phyloP scores from a whole-genome alignment of 306 rosid species.

The Neltuma alba region DNA sequence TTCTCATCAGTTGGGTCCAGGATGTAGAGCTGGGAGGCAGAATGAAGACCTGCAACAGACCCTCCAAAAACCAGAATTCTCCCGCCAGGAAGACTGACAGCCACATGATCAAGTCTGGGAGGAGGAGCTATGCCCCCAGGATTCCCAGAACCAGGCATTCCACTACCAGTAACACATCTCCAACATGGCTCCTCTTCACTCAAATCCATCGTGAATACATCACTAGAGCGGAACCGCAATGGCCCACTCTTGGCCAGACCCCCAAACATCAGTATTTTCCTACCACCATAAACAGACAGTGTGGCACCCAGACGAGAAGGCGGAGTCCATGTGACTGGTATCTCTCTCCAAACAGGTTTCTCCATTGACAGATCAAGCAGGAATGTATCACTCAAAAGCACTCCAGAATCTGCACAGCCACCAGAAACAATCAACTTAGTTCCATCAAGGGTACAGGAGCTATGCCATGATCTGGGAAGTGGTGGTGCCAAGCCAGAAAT shows the following conservation, averaged over 20 bases:
- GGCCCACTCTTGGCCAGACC: constrained; percentile 99
- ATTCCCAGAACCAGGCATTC: constrained; percentile 98
- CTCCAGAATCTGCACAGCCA: constrained; percentile 99
- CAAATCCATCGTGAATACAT: constrained; percentile 93
- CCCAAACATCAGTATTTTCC: constrained; percentile 98
- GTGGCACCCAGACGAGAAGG: constrained; percentile 98
- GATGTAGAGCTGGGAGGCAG: constrained; percentile 95
- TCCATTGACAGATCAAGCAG: constrained; percentile 98
- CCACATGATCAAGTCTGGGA: constrained; percentile 98
- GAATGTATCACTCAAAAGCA: constrained; percentile 93
- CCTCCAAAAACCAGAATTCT: constrained; percentile 97
- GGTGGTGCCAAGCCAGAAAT: constrained; percentile 99
- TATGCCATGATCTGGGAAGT: constrained; percentile 99
- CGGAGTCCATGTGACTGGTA: constrained; percentile 97
- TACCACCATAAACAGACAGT: constrained; percentile 93
- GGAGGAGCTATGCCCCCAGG: constrained; percentile 99
- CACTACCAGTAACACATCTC: constrained; percentile 97
- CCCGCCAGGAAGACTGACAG: constrained; percentile 97
- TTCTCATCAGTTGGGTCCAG: constrained; percentile 96
- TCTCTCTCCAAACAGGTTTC: constrained; percentile 96
- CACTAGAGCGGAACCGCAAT: constrained; percentile 92
- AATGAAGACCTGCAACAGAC: constrained; percentile 99
- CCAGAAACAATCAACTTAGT: constrained; percentile 98
- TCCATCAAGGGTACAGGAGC: constrained; percentile 98
- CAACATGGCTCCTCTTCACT: constrained; percentile 98